Evolutionary conservation across 352 stramenopile species (phyloP), one percentile per base, ranked within the genome.

Genomic region (Pythium utonaiense): DNA sequence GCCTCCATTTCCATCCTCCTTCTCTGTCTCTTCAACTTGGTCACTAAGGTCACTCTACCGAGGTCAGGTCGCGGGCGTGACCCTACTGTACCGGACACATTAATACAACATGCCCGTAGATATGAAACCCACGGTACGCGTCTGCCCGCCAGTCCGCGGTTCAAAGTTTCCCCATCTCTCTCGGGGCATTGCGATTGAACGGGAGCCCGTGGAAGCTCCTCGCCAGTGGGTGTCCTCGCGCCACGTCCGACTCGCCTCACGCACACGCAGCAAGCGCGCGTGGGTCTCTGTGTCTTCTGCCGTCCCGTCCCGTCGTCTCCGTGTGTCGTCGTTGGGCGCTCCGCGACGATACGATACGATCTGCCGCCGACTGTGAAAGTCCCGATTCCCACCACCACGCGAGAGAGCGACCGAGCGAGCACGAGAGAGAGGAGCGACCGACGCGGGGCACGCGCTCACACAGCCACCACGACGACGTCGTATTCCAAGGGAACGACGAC

Each of bases 31-130:
- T 21, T 62, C 56, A 62, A 62, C 47, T 62, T 62, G 21, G 56
- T 62, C 56, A 62, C 56, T 56, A 62, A 12, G 3, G 54, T 51
- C 56, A 62, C 45, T 62, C 14, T n/a, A n/a, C n/a, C n/a, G n/a
- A n/a, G n/a, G n/a, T n/a, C n/a, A n/a, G n/a, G n/a, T n/a, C n/a
- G n/a, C 6, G 12, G 16, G 6, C n/a, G n/a, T n/a, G n/a, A n/a
- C n/a, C n/a, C 4, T 47, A 61, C 54, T 47, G n/a, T 27, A 14
- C 6, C 6, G 10, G 54, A 61, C 54, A 61, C 3, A 47, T 27
- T 40, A 61, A 45, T 60, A 2, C 3, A 16, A 5, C 0, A 6
- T 0, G 1, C 1, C 27, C 9, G 10, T 58, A 27, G 41, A 52
- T 60, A 58, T 60, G 53, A 41, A 12, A 34, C 27, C 9, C 14